Evolutionary conservation across 1,139 yeast genomes (phyloP), one percentile per base, ranked within the genome.

Genomic region (Candida labiduridarum): DNA sequence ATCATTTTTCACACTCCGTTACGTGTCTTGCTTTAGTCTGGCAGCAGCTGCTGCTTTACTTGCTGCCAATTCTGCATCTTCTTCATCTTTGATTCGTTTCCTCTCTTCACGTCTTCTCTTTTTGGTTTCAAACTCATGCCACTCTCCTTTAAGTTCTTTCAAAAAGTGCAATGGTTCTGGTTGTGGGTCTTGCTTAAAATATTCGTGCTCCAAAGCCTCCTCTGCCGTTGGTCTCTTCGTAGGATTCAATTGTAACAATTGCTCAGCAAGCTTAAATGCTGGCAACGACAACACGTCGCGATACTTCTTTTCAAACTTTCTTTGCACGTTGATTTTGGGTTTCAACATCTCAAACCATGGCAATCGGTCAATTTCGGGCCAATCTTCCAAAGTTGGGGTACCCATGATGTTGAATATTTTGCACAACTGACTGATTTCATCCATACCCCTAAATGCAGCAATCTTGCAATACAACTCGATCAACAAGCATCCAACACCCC

Each of bases 61-160:
- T 19, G 49, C 51, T 31, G 52, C 55, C 42, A 45, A 42, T 41
- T 50, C 54, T 22, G 56, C 53, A 39, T 52, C 57, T 44, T 55
- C 59, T 47, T 68, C 76, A 7, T 73, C 79, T 52, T 73, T 76
- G 16, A 73, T 46, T 50, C 76, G 62, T 52, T 75, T 75, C 42
- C 84, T 75, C 64, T 81, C 83, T 60, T 79, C 84, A 58, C 89
- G 78, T 61, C 95, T 76, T 60, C 89, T 82, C 69, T 85, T 86
- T 67, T 94, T 91, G 4, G 97, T 96, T 64, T 94, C 99, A 66
- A 87, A 92, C 64, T 94, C 99, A 64, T 94, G 99, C 96, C 98
- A 92, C 66, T 95, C 98, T 2, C 91, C 91, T 50, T 79, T 78
- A 40, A 85, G 71, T 14, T 78, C 81, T 46, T 78, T 72, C 56